A percentile compares a stretch with the other conserved stretches of the same genome.
Conservation (phyloP, 2,329 filamentous ascomycete genomes). For the Claviceps africana region DNA sequence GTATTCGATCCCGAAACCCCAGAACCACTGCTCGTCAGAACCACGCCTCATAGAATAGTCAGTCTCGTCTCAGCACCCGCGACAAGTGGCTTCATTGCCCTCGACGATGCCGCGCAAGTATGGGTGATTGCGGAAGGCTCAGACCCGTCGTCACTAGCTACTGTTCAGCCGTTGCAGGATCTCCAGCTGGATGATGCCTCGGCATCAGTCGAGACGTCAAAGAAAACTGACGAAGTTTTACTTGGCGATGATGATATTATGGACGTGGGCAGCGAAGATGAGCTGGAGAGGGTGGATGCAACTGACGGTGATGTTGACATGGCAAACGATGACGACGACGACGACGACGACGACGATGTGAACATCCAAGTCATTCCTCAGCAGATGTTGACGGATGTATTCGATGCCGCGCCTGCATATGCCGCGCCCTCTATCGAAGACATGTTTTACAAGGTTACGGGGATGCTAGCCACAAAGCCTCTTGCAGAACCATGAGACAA, state of each 20-base stretch:
- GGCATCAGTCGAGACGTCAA: slow-evolving; percentile 16
- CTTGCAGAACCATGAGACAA: neutral
- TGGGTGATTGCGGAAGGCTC: slow-evolving; percentile 48
- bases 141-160: slow-evolving; percentile 34
- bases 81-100: slow-evolving; percentile 56
- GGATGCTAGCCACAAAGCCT: slow-evolving; percentile 38
- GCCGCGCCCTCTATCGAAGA: slow-evolving; percentile 60
- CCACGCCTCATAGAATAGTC: slow-evolving; percentile 44
- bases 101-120: slow-evolving; percentile 66
- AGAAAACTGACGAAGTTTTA: slow-evolving; percentile 17
- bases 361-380: slow-evolving; percentile 49
- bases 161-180: slow-evolving; percentile 42
- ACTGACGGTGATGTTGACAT: slow-evolving; percentile 28
- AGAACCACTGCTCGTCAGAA: slow-evolving; percentile 44
- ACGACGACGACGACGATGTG: slow-evolving; percentile 22
- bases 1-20: slow-evolving; percentile 52
- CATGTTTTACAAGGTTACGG: slow-evolving; percentile 60
- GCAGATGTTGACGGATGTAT: slow-evolving; percentile 55
- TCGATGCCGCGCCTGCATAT: slow-evolving; percentile 54
- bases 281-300: slow-evolving; percentile 21
- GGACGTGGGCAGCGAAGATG: slow-evolving; percentile 29
- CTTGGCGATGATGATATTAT: slow-evolving; percentile 24
- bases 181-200: slow-evolving; percentile 31
- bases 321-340: slow-evolving; percentile 25
- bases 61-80: slow-evolving; percentile 50